Evolutionary conservation across 2,329 filamentous ascomycete species (phyloP), one percentile per base, ranked within the genome.

Genomic region (Ophiostoma pallidulum): DNA sequence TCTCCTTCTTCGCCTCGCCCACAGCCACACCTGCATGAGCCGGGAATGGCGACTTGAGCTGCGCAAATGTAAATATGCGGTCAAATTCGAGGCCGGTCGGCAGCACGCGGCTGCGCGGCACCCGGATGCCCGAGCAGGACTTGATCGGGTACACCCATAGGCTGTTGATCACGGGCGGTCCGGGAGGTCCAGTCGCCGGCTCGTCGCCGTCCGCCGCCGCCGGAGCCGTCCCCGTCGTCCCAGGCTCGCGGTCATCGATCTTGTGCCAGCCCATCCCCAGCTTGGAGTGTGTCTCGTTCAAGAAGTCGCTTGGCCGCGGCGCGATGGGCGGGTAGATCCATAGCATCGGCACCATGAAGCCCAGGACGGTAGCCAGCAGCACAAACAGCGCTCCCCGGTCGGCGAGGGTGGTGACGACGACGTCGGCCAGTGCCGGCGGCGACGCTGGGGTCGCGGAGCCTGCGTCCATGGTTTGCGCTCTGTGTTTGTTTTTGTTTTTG

Each of bases 91-190:
- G 71, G 2, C 89, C 88, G 3, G 77, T 78, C 6, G 77, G 68
- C 39, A 86, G 65, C 14, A 92, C 73, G 46, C 77, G 74, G 51
- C 77, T 77, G 51, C 73, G 67, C 44, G 75, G 66, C 40, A 95
- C 64, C 65, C 92, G 86, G 47, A 94, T 79, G 24, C 84, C 85
- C 48, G 69, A 71, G 62, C 88, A 94, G 48, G 84, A 87, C 66
- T 94, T 91, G 62, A 95, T 67, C 1, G 90, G 89, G 62, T 92
- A 91, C 51, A 89, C 75, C 66, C 81, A 82, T 44, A 94, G 69
- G 47, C 84, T 85, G 62, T 87, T 65, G 44, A 75, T 61, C 18
- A 47, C 53, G 9, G 31, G 37, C 29, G n/a, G 35, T 7, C 14
- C 28, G 6, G 57, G 48, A 49, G 45, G 24, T 13, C 19, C n/a